Conservation (phyloP, 371 early-diverging fungal genomes). For the Synchytrium microbalum region DNA sequence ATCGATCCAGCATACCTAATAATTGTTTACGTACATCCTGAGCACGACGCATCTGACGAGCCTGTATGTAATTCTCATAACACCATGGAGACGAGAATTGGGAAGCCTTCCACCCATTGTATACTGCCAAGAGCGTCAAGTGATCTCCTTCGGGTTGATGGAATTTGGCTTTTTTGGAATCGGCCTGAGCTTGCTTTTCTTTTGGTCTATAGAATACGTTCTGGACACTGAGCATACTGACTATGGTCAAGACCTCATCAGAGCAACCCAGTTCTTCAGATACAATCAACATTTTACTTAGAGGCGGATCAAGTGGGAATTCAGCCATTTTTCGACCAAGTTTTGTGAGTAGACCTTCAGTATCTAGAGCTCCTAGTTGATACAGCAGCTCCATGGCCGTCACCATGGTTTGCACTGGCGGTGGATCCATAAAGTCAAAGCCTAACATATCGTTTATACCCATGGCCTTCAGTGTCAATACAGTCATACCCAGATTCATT, state of each 20-base stretch:
- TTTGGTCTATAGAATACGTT: slow-evolving; percentile 94
- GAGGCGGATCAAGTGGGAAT: slow-evolving; percentile 89
- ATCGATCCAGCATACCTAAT: slow-evolving; percentile 91
- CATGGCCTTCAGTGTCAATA: slow-evolving; percentile 91
- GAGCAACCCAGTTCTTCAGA: slow-evolving; percentile 88
- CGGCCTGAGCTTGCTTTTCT: slow-evolving; percentile 90
- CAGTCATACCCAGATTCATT: slow-evolving; percentile 84
- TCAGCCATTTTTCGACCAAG: slow-evolving; percentile 96
- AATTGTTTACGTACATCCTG: slow-evolving; percentile 94
- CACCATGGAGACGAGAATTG: slow-evolving; percentile 92
- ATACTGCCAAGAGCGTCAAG: slow-evolving; percentile 89
- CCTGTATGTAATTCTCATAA: slow-evolving; percentile 91
- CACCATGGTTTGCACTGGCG: slow-evolving; percentile 84
- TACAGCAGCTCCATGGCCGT: slow-evolving; percentile 90
- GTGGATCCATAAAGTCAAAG: slow-evolving; percentile 98
- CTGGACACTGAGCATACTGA: slow-evolving; percentile 91
- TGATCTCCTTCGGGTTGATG: slow-evolving; percentile 98
- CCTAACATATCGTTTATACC: slow-evolving; percentile 91
- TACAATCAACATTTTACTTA: slow-evolving; percentile 87
- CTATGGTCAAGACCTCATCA: slow-evolving; percentile 92
- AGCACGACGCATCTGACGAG: slow-evolving; percentile 78
- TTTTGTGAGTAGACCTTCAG: slow-evolving; percentile 85
- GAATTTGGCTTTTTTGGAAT: slow-evolving; percentile 92
- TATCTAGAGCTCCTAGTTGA: slow-evolving; percentile 90
- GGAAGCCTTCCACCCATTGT: slow-evolving; percentile 86